Evolutionary conservation across 257 asterid genomes (phyloP).

Genomic region (Eustoma russellianum): DNA sequence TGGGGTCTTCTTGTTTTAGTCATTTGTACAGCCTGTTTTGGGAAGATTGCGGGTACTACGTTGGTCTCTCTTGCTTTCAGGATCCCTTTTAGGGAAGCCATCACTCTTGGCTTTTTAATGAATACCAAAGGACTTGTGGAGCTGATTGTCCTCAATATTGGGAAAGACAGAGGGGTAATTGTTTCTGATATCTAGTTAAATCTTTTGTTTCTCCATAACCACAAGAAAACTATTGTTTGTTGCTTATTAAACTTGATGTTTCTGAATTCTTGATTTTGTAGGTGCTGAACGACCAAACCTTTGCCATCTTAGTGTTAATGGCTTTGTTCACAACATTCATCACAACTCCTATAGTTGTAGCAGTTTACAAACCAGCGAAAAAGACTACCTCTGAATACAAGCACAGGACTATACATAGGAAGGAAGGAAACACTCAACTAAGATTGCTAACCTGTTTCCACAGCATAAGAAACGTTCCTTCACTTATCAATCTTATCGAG

Average conservation of each 20-base stretch:
- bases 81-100: constrained; percentile 46
- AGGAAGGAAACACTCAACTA: constrained; percentile 24
- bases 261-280: constrained; percentile 4
- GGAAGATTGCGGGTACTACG: constrained; percentile 66
- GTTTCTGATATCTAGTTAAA: not conserved
- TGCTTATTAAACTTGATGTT: not conserved
- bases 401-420: constrained; percentile 38
- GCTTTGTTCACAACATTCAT: constrained; percentile 55
- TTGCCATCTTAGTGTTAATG: constrained; percentile 57
- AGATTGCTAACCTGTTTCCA: constrained; percentile 45
- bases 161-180: constrained; percentile 62
- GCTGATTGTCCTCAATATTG: constrained; percentile 83
- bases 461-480: constrained; percentile 37
- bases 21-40: constrained; percentile 59
- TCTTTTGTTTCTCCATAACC: too few relatives aligned
- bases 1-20: constrained; percentile 81
- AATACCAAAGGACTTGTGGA: constrained; percentile 76
- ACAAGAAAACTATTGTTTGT: too few relatives aligned
- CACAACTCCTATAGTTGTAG: constrained; percentile 45
- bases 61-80: constrained; percentile 40
- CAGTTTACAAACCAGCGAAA: constrained; percentile 47
- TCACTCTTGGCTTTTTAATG: constrained; percentile 74
- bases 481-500: constrained; percentile 46
- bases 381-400: constrained; percentile 18
- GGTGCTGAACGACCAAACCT: constrained; percentile 55